Percentiles rank a stretch among this genome's conserved stretches.
phyloP scores from a whole-genome alignment of 371 early-diverging fungal species.

The Mucor circinelloides region DNA sequence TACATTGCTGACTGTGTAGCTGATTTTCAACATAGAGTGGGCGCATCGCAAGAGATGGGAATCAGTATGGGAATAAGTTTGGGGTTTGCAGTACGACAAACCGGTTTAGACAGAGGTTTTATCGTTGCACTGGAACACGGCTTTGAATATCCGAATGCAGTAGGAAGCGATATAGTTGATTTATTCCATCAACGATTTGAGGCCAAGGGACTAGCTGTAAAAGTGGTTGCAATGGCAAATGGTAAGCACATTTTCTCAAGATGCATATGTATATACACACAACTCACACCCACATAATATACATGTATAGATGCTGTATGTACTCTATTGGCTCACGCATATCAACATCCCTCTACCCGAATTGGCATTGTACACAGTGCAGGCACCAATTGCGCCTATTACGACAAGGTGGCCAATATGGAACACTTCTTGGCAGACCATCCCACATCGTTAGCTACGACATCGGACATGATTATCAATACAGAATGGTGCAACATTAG shows the following conservation, averaged over 20 bases:
- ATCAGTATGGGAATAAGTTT: constrained; percentile 48
- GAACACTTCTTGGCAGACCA: constrained; percentile 14
- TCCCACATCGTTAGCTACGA: not conserved
- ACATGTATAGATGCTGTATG: constrained; percentile 80
- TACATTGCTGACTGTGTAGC: constrained; percentile 51
- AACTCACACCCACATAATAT: not conserved
- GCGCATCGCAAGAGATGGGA: constrained; percentile 9
- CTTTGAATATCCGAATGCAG: constrained; percentile 46
- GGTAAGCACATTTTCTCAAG: constrained; percentile 23
- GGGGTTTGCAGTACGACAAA: constrained; percentile 51
- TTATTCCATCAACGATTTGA: constrained; percentile 40
- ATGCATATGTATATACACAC: not conserved
- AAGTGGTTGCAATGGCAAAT: constrained; percentile 52
- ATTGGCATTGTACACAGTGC: constrained; percentile 93
- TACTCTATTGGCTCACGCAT: constrained; percentile 88
- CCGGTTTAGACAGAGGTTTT: constrained; percentile 41
- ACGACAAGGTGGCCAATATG: constrained; percentile 44
- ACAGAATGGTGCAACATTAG: constrained; percentile 88
- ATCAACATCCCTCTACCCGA: constrained; percentile 80
- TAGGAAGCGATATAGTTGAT: constrained; percentile 45
- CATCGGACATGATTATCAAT: constrained; percentile 85
- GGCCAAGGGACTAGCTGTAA: constrained; percentile 42
- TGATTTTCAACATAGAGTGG: constrained; percentile 46
- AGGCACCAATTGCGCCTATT: constrained; percentile 95
- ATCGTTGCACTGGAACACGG: constrained; percentile 52